A percentile compares a stretch with the other conserved stretches of the same genome.
These are phyloP conservation scores for Leccinum aurantiacum DNA, from an alignment of 768 basidiomycete species.

Conservation along the genomic window DNA sequence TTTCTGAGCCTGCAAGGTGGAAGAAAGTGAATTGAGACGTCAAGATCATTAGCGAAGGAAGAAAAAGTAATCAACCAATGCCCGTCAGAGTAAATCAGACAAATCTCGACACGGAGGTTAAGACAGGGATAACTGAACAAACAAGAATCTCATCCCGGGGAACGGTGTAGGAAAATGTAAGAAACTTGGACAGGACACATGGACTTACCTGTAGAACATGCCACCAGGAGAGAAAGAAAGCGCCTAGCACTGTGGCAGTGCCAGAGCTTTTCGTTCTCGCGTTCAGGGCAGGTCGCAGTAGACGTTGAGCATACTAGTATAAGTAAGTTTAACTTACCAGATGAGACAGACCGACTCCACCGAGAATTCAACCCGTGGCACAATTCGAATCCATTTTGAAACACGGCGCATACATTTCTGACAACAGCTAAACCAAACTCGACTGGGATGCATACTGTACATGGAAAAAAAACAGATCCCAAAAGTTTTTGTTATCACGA, in stretches of 20 bases:
- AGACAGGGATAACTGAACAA: conserved; percentile 34
- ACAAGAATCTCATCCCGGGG: conserved; percentile 20
- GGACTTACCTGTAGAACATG: neutral
- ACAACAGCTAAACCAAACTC: no score
- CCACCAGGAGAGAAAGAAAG: no score
- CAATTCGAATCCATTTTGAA: no score
- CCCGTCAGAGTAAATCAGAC: neutral
- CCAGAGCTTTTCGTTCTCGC: no score
- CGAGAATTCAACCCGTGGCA: no score
- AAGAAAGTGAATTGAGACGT: neutral
- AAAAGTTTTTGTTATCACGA: neutral
- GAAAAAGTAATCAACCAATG: neutral
- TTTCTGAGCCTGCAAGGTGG: neutral
- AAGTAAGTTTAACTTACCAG: no score
- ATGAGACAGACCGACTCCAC: no score
- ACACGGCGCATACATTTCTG: no score
- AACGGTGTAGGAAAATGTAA: neutral
- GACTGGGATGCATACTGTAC: no score
- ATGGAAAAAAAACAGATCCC: no score
- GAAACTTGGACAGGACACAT: neutral
- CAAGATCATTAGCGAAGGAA: neutral
- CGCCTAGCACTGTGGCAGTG: neutral
- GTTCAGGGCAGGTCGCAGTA: no score
- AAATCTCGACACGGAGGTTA: conserved; percentile 28
- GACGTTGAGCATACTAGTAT: no score